A percentile compares a stretch with the other conserved stretches of the same genome.
Evolutionary conservation across 2,329 filamentous ascomycete species (phyloP).

Genomic region (Alternaria brassicae): DNA sequence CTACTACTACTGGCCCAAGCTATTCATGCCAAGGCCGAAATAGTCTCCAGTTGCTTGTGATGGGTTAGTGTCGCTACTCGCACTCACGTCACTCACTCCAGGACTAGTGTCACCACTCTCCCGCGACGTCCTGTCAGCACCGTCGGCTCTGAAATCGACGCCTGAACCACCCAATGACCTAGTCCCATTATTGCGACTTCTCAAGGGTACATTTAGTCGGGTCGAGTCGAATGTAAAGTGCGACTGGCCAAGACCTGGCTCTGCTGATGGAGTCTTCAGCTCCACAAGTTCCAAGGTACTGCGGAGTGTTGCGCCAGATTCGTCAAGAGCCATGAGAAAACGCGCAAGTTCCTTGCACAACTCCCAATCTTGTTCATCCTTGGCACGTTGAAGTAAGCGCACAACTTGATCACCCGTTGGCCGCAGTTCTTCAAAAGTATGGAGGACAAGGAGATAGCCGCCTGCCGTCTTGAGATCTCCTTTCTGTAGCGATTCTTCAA

Average conservation of each 20-base stretch:
- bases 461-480: constrained; percentile 93
- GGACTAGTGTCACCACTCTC: constrained; percentile 29
- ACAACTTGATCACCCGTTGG: constrained; percentile 79
- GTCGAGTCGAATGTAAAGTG: constrained; percentile 45
- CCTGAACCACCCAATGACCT: background rate
- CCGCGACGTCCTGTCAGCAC: constrained; percentile 14
- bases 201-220: constrained; percentile 37
- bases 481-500: constrained; percentile 86
- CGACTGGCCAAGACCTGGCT: constrained; percentile 29
- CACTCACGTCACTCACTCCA: constrained; percentile 20
- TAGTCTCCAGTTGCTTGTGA: constrained; percentile 26
- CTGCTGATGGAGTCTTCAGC: constrained; percentile 41
- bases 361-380: constrained; percentile 89
- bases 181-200: constrained; percentile 13
- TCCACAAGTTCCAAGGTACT: constrained; percentile 68
- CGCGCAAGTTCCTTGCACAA: constrained; percentile 92
- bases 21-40: constrained; percentile 29
- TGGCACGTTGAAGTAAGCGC: constrained; percentile 79
- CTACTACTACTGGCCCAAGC: constrained; percentile 3
- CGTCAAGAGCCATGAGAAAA: constrained; percentile 93
- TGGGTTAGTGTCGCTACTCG: constrained; percentile 16
- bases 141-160: constrained; percentile 2
- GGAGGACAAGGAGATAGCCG: constrained; percentile 92
- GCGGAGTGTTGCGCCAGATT: constrained; percentile 78
- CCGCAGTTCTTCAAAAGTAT: constrained; percentile 71